Base-by-base conservation (phyloP, 495 filamentous ascomycete genomes). In the Saxophila tyrrhenica region DNA sequence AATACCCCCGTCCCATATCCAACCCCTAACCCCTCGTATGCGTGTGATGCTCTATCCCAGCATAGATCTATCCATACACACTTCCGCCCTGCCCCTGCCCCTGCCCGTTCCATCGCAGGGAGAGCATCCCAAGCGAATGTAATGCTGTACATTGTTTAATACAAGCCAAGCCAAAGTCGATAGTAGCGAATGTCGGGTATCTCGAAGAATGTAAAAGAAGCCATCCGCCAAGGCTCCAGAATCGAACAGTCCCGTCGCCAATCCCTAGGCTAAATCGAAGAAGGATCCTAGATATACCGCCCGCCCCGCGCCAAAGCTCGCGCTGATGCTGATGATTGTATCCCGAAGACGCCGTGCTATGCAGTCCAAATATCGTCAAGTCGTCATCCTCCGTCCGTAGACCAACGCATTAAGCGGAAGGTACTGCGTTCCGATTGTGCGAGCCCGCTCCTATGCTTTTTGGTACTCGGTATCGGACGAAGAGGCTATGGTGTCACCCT, bases 401-500 rank as follows among this genome's bases (percentile, higher is more conserved):
- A 44, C 23, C 11, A 16, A 9, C 7, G 45, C 45, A 8, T 16
- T 22, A 3, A 20, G 29, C 8, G 29, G 8, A 13, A 50, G 48
- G 20, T 3, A 24, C 11, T 19, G 24, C 25, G 29, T 35, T 9
- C n/a, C 48, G 15, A 39, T 3, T 20, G 48, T 35, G 11, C 25
- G 48, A 19, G 48, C 25, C 3, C 25, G 50, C 20, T 52, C 32
- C 50, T 52, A 52, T 29, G 50, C 50, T 43, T 52, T 52, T 21
- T 41, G 50, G 39, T 52, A 43, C 50, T 60, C 57, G 39, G 22
- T 48, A 51, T 80, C 78, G 44, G 74, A 70, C 45, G 72, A 69
- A 74, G 78, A 47, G 3, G 77, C 75, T 44, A 83, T 62, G 16
- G 77, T 77, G 50, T 82, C 79, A 32, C 75, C 75, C 58, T 83